phyloP scores from a whole-genome alignment of 2,329 filamentous ascomycete species.

The Fusarium sp. region DNA sequence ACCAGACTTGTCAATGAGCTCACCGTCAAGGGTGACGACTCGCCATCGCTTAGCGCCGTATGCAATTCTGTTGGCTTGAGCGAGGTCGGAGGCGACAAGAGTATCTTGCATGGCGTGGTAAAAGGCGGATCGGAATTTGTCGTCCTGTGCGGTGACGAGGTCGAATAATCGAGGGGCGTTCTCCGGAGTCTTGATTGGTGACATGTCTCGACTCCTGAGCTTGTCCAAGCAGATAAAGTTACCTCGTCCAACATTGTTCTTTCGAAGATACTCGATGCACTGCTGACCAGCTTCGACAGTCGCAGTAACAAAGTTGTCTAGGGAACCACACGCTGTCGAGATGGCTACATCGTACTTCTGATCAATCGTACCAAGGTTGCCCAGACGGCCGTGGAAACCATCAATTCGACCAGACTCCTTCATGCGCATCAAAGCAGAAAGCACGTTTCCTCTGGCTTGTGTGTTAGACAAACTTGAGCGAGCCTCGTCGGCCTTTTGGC shows the following conservation, averaged over 20 bases:
- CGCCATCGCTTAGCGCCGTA: constrained; percentile 95
- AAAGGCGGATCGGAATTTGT: constrained; percentile 89
- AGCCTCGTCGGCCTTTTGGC: constrained; percentile 96
- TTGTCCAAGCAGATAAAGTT: constrained; percentile 98
- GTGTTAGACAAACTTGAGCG: constrained; percentile 89
- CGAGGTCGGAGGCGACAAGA: constrained; percentile 89
- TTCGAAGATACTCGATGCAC: constrained; percentile 96
- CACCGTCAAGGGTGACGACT: constrained; percentile 94
- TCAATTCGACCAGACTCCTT: constrained; percentile 97
- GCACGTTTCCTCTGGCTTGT: constrained; percentile 92
- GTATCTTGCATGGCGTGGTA: constrained; percentile 97
- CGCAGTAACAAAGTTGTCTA: constrained; percentile 98
- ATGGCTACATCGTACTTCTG: constrained; percentile 97
- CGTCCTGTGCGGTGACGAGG: constrained; percentile 88
- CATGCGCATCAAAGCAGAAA: constrained; percentile 91
- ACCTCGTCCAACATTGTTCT: constrained; percentile 95
- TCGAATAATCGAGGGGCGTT: constrained; percentile 94
- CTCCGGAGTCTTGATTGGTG: constrained; percentile 87
- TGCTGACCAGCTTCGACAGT: constrained; percentile 96
- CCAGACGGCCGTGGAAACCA: constrained; percentile 94
- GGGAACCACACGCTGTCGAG: constrained; percentile 89
- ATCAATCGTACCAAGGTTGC: constrained; percentile 94
- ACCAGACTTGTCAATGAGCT: constrained; percentile 97
- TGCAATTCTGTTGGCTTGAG: constrained; percentile 97
- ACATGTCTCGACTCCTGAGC: constrained; percentile 81